Conservation (phyloP, 225 moss, liverwort and hornwort species). For the Antitrichia curtipendula region DNA sequence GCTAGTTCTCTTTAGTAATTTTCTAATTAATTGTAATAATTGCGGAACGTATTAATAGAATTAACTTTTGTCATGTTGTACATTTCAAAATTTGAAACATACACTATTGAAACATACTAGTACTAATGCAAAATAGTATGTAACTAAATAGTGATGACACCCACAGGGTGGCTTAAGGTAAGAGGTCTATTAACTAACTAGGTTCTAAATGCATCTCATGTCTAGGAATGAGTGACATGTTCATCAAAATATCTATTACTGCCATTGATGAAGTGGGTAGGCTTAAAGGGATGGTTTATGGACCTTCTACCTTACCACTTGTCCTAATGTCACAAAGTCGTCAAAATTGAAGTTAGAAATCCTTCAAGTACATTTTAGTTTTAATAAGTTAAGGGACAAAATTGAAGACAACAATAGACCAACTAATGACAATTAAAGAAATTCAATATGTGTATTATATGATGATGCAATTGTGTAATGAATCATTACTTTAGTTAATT, state of each 20-base stretch:
- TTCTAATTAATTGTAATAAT: neutral
- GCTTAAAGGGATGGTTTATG: rapidly evolving
- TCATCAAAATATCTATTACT: neutral
- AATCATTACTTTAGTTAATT: neutral
- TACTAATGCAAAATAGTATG: neutral
- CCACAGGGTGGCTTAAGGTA: neutral
- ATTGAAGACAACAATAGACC: neutral
- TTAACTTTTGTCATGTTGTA: rapidly evolving
- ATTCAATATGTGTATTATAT: neutral
- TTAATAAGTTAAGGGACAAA: neutral
- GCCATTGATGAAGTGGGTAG: neutral
- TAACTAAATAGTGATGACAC: neutral
- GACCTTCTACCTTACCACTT: neutral
- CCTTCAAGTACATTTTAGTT: neutral
- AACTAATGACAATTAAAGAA: neutral
- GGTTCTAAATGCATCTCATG: rapidly evolving
- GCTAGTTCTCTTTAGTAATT: neutral
- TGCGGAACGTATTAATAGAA: rapidly evolving
- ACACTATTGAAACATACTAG: rapidly evolving
- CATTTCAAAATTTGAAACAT: neutral
- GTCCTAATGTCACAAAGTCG: neutral
- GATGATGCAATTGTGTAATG: neutral
- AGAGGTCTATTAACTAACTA: rapidly evolving
- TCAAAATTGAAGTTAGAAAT: neutral
- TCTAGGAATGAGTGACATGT: neutral